These are phyloP conservation scores for Diplodia sapinea DNA, from an alignment of 2,329 filamentous ascomycete genomes.

Conservation along the genomic window DNA sequence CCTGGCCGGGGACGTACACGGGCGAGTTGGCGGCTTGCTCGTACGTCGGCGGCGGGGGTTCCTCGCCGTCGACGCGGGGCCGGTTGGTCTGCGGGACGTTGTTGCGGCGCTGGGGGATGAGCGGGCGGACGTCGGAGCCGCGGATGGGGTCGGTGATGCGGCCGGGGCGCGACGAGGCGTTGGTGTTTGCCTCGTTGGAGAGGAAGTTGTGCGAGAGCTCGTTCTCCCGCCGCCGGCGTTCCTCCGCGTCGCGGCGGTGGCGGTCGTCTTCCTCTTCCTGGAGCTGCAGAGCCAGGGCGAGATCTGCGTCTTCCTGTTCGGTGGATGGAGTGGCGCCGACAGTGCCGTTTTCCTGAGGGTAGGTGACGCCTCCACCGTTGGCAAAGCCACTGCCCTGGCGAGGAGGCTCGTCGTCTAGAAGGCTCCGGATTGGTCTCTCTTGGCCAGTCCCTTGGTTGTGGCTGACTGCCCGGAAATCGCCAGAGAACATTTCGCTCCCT, in stretches of 20 bases:
- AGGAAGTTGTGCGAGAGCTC: slow-evolving; percentile 73
- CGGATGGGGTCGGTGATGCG: slow-evolving; percentile 40
- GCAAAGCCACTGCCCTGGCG: slow-evolving; percentile 22
- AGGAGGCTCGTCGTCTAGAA: slow-evolving; percentile 44
- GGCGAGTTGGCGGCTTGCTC: slow-evolving; percentile 63
- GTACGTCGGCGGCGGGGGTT: slow-evolving; percentile 68
- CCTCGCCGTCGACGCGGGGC: slow-evolving; percentile 49
- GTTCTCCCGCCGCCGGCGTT: slow-evolving; percentile 69
- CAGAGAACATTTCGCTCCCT: slow-evolving; percentile 81
- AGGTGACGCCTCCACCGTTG: slow-evolving; percentile 25
- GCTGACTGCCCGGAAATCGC: slow-evolving; percentile 87
- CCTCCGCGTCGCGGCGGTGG: slow-evolving; percentile 65
- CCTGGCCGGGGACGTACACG: slow-evolving; percentile 19
- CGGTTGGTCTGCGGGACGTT: slow-evolving; percentile 36
- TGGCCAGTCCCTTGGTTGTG: slow-evolving; percentile 49
- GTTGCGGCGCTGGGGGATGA: slow-evolving; percentile 54
- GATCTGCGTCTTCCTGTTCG: slow-evolving; percentile 80
- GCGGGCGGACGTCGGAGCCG: slow-evolving; percentile 47
- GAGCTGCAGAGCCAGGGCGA: slow-evolving; percentile 87
- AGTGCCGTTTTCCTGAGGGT: slow-evolving; percentile 35
- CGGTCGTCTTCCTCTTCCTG: slow-evolving; percentile 92
- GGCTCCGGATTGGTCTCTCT: slow-evolving; percentile 41
- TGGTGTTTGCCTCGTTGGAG: slow-evolving; percentile 46
- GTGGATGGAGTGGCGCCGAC: slow-evolving; percentile 34
- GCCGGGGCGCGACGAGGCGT: slow-evolving; percentile 36